Evolutionary conservation across 2,329 filamentous ascomycete species (phyloP).

Genomic region (Chalaropsis thielavioides): DNA sequence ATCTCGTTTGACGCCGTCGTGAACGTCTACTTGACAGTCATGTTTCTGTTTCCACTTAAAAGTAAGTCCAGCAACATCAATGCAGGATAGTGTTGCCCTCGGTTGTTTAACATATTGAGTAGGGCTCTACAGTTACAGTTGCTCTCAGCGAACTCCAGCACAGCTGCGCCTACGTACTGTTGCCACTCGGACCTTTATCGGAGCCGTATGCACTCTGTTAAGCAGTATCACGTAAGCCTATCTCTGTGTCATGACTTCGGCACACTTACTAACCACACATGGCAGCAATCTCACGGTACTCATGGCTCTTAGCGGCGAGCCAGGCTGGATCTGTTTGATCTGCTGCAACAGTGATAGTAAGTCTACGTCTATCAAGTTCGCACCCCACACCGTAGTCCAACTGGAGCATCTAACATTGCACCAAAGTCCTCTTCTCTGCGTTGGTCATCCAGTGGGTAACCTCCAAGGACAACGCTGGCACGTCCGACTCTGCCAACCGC

Average conservation of each 20-base stretch:
- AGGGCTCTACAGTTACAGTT: conserved; percentile 43
- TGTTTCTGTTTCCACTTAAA: conserved; percentile 48
- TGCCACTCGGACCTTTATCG: conserved; percentile 45
- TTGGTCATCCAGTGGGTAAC: conserved; percentile 49
- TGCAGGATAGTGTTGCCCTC: background rate
- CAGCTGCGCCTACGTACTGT: conserved; percentile 35
- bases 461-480: conserved; percentile 31
- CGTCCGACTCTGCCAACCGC: conserved; percentile 20
- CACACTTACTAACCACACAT: conserved; percentile 3
- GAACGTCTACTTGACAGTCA: conserved; percentile 47
- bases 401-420: background rate
- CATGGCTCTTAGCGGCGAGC: conserved; percentile 44
- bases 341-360: conserved; percentile 49
- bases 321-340: conserved; percentile 50
- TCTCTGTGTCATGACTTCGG: background rate
- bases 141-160: conserved; percentile 29
- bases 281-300: conserved; percentile 43
- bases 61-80: conserved; percentile 27
- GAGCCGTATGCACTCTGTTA: conserved; percentile 40
- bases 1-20: conserved; percentile 46
- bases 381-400: background rate
- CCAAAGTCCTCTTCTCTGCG: conserved; percentile 42
- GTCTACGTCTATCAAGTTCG: conserved; percentile 20
- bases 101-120: conserved; percentile 3
- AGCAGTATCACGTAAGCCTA: conserved; percentile 41